A percentile compares a stretch with the other conserved stretches of the same genome.
Conservation (phyloP, 2,329 filamentous ascomycete genomes). For the Neonectria sp. region DNA sequence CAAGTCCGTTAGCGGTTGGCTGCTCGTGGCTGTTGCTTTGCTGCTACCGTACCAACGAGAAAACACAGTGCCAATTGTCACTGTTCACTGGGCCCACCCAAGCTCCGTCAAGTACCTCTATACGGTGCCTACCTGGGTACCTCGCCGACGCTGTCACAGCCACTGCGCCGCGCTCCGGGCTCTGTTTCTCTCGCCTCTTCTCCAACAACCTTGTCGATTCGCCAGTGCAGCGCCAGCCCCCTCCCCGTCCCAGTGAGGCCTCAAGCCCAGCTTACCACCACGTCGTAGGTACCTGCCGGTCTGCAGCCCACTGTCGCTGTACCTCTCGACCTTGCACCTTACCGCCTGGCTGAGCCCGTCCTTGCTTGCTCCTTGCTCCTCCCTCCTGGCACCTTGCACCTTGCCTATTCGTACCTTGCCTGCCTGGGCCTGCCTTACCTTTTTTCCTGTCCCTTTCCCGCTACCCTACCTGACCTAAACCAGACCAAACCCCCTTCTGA, state of each 20-base stretch:
- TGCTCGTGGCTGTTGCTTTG: slow-evolving; percentile 5
- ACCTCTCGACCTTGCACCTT: slow-evolving; percentile 8
- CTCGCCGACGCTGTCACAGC: slow-evolving; percentile 18
- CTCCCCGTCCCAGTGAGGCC: slow-evolving; percentile 29
- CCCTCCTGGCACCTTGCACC: slow-evolving; percentile 25
- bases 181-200: slow-evolving; percentile 18
- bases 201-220: slow-evolving; percentile 40
- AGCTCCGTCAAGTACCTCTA: slow-evolving; percentile 19
- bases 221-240: slow-evolving; percentile 30
- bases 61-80: slow-evolving; percentile 41
- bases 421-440: slow-evolving; percentile 42
- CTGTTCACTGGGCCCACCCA: slow-evolving; percentile 11
- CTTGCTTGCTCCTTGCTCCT: slow-evolving; percentile 18
- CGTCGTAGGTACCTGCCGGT: slow-evolving; percentile 25
- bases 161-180: slow-evolving; percentile 21
- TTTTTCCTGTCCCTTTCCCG: slow-evolving; percentile 35
- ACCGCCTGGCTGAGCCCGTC: slow-evolving; percentile 13
- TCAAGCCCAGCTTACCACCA: slow-evolving; percentile 9
- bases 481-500: slow-evolving; percentile 49
- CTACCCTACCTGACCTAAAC: slow-evolving; percentile 39
- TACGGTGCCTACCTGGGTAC: not conserved
- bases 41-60: slow-evolving; percentile 24
- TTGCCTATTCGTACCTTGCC: slow-evolving; percentile 31
- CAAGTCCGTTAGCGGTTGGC: slow-evolving; percentile 10
- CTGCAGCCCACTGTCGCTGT: not conserved